phyloP scores from a whole-genome alignment of 2,329 filamentous ascomycete species.

The Sporothrix humicola region DNA sequence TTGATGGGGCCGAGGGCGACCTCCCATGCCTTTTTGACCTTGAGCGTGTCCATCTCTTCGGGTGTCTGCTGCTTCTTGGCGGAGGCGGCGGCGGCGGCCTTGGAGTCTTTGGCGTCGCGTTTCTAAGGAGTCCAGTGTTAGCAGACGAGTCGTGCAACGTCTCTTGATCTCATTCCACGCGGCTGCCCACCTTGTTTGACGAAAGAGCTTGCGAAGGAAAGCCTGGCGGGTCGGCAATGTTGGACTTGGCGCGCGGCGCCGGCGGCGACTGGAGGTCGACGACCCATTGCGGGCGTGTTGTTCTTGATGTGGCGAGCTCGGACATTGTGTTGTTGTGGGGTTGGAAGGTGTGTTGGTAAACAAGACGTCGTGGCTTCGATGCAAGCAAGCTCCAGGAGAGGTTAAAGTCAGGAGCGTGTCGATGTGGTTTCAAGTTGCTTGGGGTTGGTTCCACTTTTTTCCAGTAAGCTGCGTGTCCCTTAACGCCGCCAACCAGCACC shows the following conservation, averaged over 20 bases:
- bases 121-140: too few species aligned
- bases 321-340: slow-evolving; percentile 39
- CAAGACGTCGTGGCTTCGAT: neutral
- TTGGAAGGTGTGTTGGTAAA: neutral
- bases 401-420: neutral
- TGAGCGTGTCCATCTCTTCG: slow-evolving; percentile 91
- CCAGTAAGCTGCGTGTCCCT: slow-evolving; percentile 13
- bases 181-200: slow-evolving; percentile 59
- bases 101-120: slow-evolving; percentile 47
- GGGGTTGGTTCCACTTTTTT: slow-evolving; percentile 5
- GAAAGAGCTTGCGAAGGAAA: slow-evolving; percentile 64
- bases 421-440: neutral
- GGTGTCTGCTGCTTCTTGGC: slow-evolving; percentile 67
- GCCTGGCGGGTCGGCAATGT: slow-evolving; percentile 84
- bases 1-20: slow-evolving; percentile 92
- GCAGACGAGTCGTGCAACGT: too few species aligned
- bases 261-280: slow-evolving; percentile 76
- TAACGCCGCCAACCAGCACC: neutral
- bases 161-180: too few species aligned
- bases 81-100: slow-evolving; percentile 31
- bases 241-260: slow-evolving; percentile 67
- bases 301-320: slow-evolving; percentile 36
- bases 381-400: too few species aligned
- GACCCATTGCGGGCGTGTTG: slow-evolving; percentile 75
- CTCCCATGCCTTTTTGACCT: slow-evolving; percentile 99